Conservation (phyloP, 768 basidiomycete species). For the Rhodotorula taiwanensis region DNA sequence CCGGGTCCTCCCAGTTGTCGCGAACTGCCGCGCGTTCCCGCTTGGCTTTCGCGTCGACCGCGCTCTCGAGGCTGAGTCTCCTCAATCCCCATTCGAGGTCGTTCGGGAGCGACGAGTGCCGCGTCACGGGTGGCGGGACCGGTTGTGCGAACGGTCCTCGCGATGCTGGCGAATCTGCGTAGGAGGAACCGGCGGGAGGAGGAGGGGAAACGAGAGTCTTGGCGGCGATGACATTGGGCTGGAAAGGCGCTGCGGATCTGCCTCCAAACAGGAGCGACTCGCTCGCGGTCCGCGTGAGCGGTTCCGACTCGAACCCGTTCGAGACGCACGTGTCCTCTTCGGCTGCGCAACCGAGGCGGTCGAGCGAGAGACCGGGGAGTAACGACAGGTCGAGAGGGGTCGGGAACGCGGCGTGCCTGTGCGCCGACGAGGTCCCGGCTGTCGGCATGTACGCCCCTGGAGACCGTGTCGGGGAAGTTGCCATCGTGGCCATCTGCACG, state of each 20-base stretch:
- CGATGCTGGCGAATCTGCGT: no score
- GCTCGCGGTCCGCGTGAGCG: not conserved
- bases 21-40: constrained; percentile 10
- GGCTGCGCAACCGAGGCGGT: not conserved
- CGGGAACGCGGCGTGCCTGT: constrained; percentile 12
- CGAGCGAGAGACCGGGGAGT: not conserved
- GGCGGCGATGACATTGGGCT: no score
- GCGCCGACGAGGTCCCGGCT: no score
- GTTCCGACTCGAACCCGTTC: not conserved
- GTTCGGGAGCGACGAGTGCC: not conserved
- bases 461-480: constrained; percentile 21
- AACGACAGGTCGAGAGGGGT: constrained; percentile 9
- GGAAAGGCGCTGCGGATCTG: no score
- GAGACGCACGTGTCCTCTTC: constrained; percentile 8
- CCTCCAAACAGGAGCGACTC: no score
- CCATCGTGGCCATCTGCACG: no score
- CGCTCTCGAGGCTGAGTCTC: constrained; percentile 11
- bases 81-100: not conserved
- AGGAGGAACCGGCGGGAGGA: no score
- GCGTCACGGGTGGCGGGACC: not conserved
- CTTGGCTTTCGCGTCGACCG: constrained; percentile 2
- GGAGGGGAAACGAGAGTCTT: no score
- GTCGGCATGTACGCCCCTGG: no score
- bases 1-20: constrained; percentile 29
- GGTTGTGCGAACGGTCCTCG: no score